Evolutionary conservation across 2,329 filamentous ascomycete genomes (phyloP), one percentile per base, ranked within the genome.

Genomic region (Ophiosphaerella herpotricha): DNA sequence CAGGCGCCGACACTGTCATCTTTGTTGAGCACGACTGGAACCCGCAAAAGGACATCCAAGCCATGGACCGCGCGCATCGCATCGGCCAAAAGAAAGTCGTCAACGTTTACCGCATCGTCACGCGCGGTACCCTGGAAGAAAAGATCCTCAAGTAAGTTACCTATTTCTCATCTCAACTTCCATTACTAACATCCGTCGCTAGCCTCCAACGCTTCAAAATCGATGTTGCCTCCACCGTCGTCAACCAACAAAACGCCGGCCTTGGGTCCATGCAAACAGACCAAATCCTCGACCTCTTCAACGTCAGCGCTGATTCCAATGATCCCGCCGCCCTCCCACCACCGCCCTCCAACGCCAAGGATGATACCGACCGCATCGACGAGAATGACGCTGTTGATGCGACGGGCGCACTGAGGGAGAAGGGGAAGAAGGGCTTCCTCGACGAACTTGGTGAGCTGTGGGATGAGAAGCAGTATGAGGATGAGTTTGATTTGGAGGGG

Each of bases 21-120:
- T 99, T 99, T 67, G 95, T 99, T 26, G 94, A 99, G 75, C 95
- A 99, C 74, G 94, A 99, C 74, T 99, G 94, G 94, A 99, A 99
- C 71, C 94, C 94, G 29, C 94, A 99, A 72, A 96, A 96, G 74
- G 94, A 99, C 75, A 85, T 99, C 61, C 94, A 99, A 71, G 94
- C 94, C 60, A 99, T 99, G 94, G 94, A 99, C 71, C 91, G 94
- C 52, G 94, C 94, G 7, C 94, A 99, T 80, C 87, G 94, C 63
- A 97, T 99, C 65, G 94, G 94, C 2, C 94, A 99, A 78, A 99
- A 99, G 85, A 99, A 97, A 83, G 94, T 97, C 33, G 94, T 99
- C 62, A 99, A 99, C 68, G 94, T 99, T 13, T 99, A 99, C 75
- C 91, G 94, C 21, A 82, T 99, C 59, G 94, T 99, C 66, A 99